Evolutionary conservation across 148 eudicot genomes (phyloP).

Genomic region (Silene conica): DNA sequence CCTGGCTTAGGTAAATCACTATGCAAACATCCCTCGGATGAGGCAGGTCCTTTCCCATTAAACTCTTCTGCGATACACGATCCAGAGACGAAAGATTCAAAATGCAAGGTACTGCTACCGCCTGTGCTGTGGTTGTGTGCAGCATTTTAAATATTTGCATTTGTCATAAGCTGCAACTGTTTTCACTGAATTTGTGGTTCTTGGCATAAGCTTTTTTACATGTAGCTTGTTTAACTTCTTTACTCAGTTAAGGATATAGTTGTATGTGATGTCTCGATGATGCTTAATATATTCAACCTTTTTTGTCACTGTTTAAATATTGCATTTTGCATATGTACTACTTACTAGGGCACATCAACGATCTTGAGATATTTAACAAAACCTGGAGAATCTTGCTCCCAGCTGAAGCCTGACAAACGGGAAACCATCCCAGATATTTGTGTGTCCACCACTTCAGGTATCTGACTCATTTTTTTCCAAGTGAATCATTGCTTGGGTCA

Average conservation of each 20-base stretch:
- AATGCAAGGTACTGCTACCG: conserved; percentile 38
- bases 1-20: conserved; percentile 21
- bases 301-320: conserved; percentile 4
- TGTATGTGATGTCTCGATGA: conserved; percentile 2
- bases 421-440: conserved; percentile 19
- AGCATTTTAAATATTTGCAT: neutral
- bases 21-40: conserved; percentile 21
- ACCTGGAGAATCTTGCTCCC: conserved; percentile 26
- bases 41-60: conserved; percentile 13
- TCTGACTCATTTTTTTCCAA: neutral
- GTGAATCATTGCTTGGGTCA: neutral
- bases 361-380: conserved; percentile 60
- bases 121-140: neutral
- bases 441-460: conserved; percentile 46
- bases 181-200: neutral
- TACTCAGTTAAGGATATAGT: neutral
- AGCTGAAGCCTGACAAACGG: conserved; percentile 29
- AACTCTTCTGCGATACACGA: conserved; percentile 23
- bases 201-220: neutral
- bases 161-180: neutral
- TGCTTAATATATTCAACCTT: neutral
- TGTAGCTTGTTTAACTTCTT: conserved; percentile 1
- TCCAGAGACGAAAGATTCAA: conserved; percentile 39
- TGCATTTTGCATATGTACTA: conserved; percentile 12
- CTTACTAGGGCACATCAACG: conserved; percentile 50